These are phyloP conservation scores for Epichloe festucae DNA, from an alignment of 2,329 filamentous ascomycete genomes.

Conservation along the genomic window DNA sequence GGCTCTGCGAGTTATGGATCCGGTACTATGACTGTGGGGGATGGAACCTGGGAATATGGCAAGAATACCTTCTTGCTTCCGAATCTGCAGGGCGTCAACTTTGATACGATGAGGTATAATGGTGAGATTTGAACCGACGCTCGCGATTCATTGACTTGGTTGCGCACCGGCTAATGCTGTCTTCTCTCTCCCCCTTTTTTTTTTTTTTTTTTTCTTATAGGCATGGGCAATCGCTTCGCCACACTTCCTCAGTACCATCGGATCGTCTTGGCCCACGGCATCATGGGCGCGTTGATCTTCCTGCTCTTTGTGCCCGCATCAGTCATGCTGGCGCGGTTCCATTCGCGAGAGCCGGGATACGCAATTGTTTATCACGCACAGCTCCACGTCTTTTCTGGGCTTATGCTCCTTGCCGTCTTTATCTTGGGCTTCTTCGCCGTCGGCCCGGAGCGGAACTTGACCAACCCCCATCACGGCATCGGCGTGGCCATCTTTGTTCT, in stretches of 20 bases:
- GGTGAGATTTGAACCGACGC: conserved; percentile 31
- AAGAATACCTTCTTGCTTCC: conserved; percentile 69
- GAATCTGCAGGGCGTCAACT: conserved; percentile 63
- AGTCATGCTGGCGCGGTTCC: conserved; percentile 63
- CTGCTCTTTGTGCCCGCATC: conserved; percentile 59
- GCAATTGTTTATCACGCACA: conserved; percentile 62
- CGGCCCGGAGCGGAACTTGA: conserved; percentile 54
- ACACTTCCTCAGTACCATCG: conserved; percentile 56
- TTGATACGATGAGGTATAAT: conserved; percentile 76
- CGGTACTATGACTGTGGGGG: conserved; percentile 58
- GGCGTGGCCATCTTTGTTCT: conserved; percentile 66
- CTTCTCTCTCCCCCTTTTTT: background rate
- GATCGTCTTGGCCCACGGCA: conserved; percentile 57
- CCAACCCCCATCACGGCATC: conserved; percentile 73
- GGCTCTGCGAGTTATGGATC: conserved; percentile 63
- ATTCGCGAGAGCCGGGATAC: conserved; percentile 44
- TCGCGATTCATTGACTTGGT: no score
- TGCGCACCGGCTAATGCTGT: background rate
- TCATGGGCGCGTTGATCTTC: conserved; percentile 61
- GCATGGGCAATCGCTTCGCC: conserved; percentile 72
- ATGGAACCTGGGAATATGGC: conserved; percentile 71
- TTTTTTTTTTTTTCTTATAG: conserved; percentile 25
- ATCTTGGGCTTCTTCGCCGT: conserved; percentile 69
- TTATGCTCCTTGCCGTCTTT: conserved; percentile 58
- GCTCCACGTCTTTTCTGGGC: conserved; percentile 55